These are phyloP conservation scores for Trametes punicea DNA, from an alignment of 768 basidiomycete species.

Conservation along the genomic window DNA sequence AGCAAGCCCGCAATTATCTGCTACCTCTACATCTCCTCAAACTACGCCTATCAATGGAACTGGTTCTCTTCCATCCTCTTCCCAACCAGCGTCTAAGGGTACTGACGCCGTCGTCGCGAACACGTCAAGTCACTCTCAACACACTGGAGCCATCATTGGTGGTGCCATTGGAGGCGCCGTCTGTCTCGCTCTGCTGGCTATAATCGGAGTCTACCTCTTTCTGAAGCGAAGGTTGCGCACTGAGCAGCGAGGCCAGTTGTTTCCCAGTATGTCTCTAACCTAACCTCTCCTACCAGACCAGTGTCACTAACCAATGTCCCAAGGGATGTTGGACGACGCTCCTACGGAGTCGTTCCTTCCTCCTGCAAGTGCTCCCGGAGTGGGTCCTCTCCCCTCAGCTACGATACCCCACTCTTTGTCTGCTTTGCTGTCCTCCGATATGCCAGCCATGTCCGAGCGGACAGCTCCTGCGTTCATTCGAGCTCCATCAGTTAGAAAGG, in stretches of 20 bases:
- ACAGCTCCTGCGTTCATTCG: too few species aligned
- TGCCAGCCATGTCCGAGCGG: too few species aligned
- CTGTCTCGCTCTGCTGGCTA: background rate
- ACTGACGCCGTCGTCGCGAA: background rate
- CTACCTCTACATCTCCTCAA: background rate
- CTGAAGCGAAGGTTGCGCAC: background rate
- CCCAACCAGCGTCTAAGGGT: background rate
- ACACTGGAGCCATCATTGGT: background rate
- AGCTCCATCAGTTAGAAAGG: too few species aligned
- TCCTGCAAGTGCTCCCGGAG: too few species aligned
- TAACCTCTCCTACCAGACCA: too few species aligned
- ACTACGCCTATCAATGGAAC: background rate
- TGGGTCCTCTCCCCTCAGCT: too few species aligned
- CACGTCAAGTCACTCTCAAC: background rate
- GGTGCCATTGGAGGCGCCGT: slow-evolving; percentile 1
- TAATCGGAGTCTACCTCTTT: background rate
- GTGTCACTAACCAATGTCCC: too few species aligned
- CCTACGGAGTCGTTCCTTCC: too few species aligned
- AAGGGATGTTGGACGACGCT: too few species aligned
- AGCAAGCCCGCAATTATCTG: background rate
- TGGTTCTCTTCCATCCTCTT: background rate
- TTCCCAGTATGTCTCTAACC: background rate
- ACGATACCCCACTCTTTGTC: too few species aligned
- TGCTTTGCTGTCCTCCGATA: too few species aligned
- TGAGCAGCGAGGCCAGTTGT: background rate